These are phyloP conservation scores for Fusarium globosum DNA, from an alignment of 2,329 filamentous ascomycete species.

Conservation along the genomic window DNA sequence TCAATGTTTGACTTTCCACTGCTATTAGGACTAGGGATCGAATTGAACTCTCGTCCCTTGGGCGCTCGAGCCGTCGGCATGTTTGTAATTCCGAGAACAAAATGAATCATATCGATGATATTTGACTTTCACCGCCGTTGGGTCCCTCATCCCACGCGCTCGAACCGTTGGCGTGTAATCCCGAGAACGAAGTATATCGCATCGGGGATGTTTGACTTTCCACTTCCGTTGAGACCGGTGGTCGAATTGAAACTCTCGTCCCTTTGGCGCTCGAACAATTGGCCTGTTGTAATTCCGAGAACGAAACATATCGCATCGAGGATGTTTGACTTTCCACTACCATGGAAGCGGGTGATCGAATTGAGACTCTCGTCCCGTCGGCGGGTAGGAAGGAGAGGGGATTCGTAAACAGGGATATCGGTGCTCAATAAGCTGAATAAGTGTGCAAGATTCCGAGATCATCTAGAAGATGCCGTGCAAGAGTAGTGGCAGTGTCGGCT, in stretches of 20 bases:
- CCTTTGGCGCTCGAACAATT: too few species aligned
- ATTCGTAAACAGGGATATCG: not conserved
- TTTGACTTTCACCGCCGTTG: too few species aligned
- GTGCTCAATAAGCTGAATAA: rapidly evolving
- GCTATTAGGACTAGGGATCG: conserved; percentile 74
- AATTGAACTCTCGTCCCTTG: conserved; percentile 84
- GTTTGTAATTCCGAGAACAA: conserved; percentile 80
- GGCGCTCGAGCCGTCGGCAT: conserved; percentile 95
- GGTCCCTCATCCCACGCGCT: too few species aligned
- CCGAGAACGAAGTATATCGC: too few species aligned
- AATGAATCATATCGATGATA: too few species aligned
- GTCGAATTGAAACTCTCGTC: too few species aligned
- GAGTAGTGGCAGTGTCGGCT: rapidly evolving
- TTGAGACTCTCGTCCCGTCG: conserved; percentile 85
- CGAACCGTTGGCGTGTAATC: too few species aligned
- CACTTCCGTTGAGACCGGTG: too few species aligned
- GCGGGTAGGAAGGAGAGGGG: not conserved
- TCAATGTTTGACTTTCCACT: conserved; percentile 99
- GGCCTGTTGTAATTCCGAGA: conserved; percentile 53
- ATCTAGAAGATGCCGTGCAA: rapidly evolving
- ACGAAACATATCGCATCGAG: conserved; percentile 98
- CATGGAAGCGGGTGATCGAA: conserved; percentile 94
- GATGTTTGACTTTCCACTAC: conserved; percentile 95
- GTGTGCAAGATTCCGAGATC: not conserved
- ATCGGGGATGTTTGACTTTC: too few species aligned